Base-by-base conservation (phyloP, 345 rosid genomes). In the Aurinia saxatilis region DNA sequence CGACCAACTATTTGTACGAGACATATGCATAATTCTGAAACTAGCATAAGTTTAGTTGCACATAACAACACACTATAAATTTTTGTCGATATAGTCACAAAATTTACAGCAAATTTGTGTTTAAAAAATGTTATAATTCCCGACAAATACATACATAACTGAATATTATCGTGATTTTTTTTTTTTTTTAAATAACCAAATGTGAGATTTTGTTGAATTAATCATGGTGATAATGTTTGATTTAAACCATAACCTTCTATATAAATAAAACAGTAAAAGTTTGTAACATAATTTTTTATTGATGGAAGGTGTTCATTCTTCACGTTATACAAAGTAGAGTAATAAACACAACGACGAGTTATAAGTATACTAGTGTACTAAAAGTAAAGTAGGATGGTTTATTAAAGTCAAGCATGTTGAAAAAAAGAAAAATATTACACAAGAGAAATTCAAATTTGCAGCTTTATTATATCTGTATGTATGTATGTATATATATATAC, bases 391-490 rank as follows among this genome's bases (percentile, higher is more conserved):
- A 57, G 50, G 13, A 49, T 50, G 52, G 45, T 41, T 40, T 18
- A 42, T n/a, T 15, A 51, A 42, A 40, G 35, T 44, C 62, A 35
- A 44, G 73, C 73, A 68, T 60, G 62, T 54, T 25, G 48, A 68
- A 40, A 21, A 50, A 59, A 59, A 46, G 19, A 34, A 56, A 16
- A 13, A 35, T 13, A 21, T 21, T 38, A 10, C 15, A 30, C 60
- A 23, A 59, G 62, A 60, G 6, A 54, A 60, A 9, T 54, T 54
- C 45, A 62, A 70, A 70, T 7, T 54, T 55, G 57, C 58, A 62
- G 68, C 63, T 70, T 70, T 47, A 44, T 70, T 38, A 44, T 42
- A 11, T 31, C 5, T 12, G 46, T 40, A 76, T 84, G 8, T 33
- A 52, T 12, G 46, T 40, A 76, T 84, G 8, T 33, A 52, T 42